A percentile compares a stretch with the other conserved stretches of the same genome.
These are phyloP conservation scores for Rubus idaeus DNA, from an alignment of 306 rosid genomes.

Conservation along the genomic window DNA sequence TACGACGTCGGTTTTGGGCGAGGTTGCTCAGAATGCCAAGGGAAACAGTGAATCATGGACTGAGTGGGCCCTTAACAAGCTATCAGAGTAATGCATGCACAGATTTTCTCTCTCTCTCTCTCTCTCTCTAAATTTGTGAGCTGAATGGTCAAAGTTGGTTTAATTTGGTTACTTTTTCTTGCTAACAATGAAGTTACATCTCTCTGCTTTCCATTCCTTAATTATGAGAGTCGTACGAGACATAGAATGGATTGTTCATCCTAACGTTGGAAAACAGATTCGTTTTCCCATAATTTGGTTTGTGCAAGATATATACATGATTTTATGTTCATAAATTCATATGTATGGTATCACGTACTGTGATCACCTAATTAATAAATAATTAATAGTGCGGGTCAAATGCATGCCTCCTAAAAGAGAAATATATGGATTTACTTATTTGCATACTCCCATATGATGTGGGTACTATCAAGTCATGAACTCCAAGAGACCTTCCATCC, in stretches of 20 bases:
- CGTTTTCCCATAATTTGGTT: background rate
- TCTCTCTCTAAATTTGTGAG: too few relatives aligned
- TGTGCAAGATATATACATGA: background rate
- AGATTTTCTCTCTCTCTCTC: background rate
- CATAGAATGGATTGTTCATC: background rate
- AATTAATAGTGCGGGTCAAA: too few relatives aligned
- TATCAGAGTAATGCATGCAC: conserved; percentile 40
- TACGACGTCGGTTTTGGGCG: conserved; percentile 25
- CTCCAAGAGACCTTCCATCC: background rate
- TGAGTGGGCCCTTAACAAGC: conserved; percentile 25
- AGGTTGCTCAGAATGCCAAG: conserved; percentile 27
- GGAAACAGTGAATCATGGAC: conserved; percentile 26
- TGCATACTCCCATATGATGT: background rate
- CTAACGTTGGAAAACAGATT: background rate
- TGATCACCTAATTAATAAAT: background rate
- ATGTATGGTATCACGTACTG: background rate
- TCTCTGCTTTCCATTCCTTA: background rate
- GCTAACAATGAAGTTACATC: background rate
- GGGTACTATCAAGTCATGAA: background rate
- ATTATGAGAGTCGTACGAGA: background rate
- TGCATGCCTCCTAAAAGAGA: background rate
- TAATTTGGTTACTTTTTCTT: background rate
- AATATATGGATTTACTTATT: background rate
- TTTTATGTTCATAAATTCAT: background rate
- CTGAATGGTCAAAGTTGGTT: background rate